Evolutionary conservation across 495 filamentous ascomycete species (phyloP), one percentile per base, ranked within the genome.

Genomic region (Annulohypoxylon moriforme): DNA sequence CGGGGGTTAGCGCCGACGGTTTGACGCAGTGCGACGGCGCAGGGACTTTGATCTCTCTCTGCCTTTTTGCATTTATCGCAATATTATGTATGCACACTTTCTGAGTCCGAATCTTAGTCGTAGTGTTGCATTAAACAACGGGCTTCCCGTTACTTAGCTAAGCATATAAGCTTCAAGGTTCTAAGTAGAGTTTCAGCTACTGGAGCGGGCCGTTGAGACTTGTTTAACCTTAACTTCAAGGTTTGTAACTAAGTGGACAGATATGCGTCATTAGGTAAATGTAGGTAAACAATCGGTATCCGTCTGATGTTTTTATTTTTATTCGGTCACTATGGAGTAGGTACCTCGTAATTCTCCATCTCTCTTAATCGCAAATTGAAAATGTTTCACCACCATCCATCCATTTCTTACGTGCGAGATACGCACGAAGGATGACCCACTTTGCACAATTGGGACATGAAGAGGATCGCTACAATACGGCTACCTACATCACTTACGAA

Each of bases 161-260:
- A 40, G 36, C 13, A 40, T n/a, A 14, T 14, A 40, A 40, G 36
- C 36, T 14, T 40, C 36, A 14, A 13, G 9, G 33, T 7, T 36
- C 33, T 50, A n/a, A 24, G 24, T 29, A 52, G 1, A 52, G 53
- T 22, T 57, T 57, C n/a, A 11, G 18, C 33, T 38, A 57, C 10
- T 10, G 53, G 53, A 13, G 3, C 53, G 53, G 53, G 53, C 53
- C 53, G 53, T 57, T 14, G 53, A 38, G 8, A 57, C 53, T 13
- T 38, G 25, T 40, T 13, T 10, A 38, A 57, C 16, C 34, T 52
- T 52, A 24, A 25, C 18, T 50, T 52, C 24, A 29, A 52, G 25
- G 47, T 52, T 52, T 7, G 40, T n/a, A 27, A 31, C 22, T 25
- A 27, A 16, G 46, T 14, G 4, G 11, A 40, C 36, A 49, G 25